phyloP scores from a whole-genome alignment of 2,329 filamentous ascomycete species.

The Chrysoporthe deuterocubensis region DNA sequence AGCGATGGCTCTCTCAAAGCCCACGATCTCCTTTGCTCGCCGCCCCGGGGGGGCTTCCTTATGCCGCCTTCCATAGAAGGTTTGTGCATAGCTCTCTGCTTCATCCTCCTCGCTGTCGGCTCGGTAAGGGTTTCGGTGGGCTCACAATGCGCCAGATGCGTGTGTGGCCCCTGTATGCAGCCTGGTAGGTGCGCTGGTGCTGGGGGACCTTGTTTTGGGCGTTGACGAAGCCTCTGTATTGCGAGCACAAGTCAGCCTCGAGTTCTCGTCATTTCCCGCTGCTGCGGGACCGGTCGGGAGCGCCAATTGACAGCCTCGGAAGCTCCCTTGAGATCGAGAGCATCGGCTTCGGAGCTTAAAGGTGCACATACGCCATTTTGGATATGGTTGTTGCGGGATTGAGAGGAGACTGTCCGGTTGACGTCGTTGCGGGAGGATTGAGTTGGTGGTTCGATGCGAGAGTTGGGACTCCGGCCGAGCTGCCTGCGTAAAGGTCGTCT shows the following conservation, averaged over 20 bases:
- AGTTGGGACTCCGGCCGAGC: conserved; percentile 14
- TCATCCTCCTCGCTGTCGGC: conserved; percentile 1
- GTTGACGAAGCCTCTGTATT: conserved; percentile 59
- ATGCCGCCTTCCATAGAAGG: background rate
- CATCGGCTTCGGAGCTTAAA: background rate
- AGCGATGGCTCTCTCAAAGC: conserved; percentile 23
- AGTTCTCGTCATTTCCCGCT: background rate
- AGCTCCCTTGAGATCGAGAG: background rate
- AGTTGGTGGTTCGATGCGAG: conserved; percentile 23
- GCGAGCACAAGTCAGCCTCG: conserved; percentile 35
- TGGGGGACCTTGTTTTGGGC: conserved; percentile 77
- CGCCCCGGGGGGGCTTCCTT: conserved; percentile 3
- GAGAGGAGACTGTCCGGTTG: conserved; percentile 32
- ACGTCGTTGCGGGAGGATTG: conserved; percentile 28
- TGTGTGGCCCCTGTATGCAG: conserved; percentile 68
- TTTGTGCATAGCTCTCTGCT: background rate
- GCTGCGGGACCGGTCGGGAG: conserved; percentile 21
- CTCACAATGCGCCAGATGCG: conserved; percentile 81
- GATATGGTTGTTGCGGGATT: conserved; percentile 29
- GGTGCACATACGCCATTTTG: conserved; percentile 38
- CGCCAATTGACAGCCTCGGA: conserved; percentile 16
- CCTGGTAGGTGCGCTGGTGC: conserved; percentile 76
- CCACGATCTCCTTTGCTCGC: background rate
- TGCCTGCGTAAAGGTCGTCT: conserved; percentile 14
- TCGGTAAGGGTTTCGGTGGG: conserved; percentile 31